Conservation (phyloP, 139 green algal genomes). For the Tetraselmis striata region DNA sequence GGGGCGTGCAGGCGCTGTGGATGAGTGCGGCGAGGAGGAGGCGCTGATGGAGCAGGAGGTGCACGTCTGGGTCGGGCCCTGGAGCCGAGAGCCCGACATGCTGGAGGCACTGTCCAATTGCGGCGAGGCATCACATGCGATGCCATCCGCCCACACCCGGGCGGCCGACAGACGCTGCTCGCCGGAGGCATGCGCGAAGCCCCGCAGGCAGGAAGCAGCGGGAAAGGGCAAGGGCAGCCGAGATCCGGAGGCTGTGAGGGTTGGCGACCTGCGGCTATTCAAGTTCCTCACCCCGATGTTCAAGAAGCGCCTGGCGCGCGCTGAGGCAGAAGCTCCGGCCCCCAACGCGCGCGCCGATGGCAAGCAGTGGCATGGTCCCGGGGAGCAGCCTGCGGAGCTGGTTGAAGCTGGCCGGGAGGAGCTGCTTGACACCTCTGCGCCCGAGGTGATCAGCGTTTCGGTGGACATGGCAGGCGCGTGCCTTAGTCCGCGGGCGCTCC, state of each 20-base stretch:
- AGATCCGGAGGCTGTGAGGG: background rate
- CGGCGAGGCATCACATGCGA: no score
- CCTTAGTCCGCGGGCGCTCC: background rate
- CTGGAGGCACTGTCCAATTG: background rate
- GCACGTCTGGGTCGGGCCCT: background rate
- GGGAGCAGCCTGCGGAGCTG: no score
- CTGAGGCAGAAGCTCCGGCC: background rate
- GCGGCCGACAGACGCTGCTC: no score
- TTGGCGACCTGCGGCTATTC: background rate
- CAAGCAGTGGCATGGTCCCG: no score
- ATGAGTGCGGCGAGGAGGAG: background rate
- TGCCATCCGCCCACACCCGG: no score
- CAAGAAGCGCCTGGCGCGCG: background rate
- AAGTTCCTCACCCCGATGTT: background rate
- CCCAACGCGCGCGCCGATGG: no score
- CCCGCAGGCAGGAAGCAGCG: no score
- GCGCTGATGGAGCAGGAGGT: background rate
- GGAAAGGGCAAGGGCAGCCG: no score
- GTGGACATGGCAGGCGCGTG: background rate
- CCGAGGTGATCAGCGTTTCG: background rate
- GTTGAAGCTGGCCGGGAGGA: no score
- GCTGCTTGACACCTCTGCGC: background rate
- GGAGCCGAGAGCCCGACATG: background rate
- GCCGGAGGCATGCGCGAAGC: no score
- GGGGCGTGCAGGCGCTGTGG: no score